Evolutionary conservation across 192 early-diverging fungal species (phyloP), one percentile per base, ranked within the genome.

Genomic region (Mortierella hygrophila): DNA sequence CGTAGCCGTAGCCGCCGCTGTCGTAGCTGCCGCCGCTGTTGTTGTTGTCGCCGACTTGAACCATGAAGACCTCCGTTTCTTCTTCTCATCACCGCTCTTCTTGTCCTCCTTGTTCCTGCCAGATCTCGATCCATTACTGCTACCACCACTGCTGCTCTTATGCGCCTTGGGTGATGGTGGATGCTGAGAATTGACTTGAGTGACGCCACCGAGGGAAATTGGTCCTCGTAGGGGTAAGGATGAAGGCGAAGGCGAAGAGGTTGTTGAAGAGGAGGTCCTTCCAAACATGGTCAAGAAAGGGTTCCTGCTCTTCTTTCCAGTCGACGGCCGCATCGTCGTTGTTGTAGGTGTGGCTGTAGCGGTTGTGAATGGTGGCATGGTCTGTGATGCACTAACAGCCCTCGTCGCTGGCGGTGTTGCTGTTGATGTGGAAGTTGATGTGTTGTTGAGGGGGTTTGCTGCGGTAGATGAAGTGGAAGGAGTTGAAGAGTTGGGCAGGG

Each of bases 231-330:
- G 21, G 26, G 52, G 63, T 16, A n/a, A 76, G 42, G 23, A 40
- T 18, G 15, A 21, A 38, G 29, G 10, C 15, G 32, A 38, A 10
- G 26, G 13, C 4, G 32, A 46, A 21, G 74, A 9, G 13, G 44
- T 26, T 15, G 76, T 20, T 47, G 38, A 35, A 23, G 11, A 54
- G 6, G 15, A 26, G 16, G 10, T 54, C 70, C 68, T 80, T 21
- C 40, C 35, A 63, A 82, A 82, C 13, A 82, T 82, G 21, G 81
- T 41, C 71, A 77, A 41, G 55, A 82, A 77, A 13, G 60, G 38
- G 41, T 72, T 82, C 35, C n/a, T 82, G 35, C 23, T 77, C 55
- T 52, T 76, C 41, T 52, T 78, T 8, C 42, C 18, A 20, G 37
- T 71, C 16, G 46, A 20, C 49, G 16, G 49, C 18, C 18, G 9